These are phyloP conservation scores for Dianthus caryophyllus DNA, from an alignment of 148 eudicot species.

Conservation along the genomic window DNA sequence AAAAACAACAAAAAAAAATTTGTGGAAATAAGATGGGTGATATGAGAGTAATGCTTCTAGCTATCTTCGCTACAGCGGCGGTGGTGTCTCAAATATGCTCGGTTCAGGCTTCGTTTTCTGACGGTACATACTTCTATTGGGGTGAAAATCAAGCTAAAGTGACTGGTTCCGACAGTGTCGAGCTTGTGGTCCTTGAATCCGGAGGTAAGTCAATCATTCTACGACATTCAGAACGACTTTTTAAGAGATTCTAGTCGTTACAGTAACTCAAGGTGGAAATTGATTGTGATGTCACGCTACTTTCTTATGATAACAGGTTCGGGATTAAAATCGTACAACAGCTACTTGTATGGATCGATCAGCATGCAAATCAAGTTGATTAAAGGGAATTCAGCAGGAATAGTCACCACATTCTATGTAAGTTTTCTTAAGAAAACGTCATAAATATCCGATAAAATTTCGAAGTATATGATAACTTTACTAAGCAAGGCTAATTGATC, in stretches of 20 bases:
- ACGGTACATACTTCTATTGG: conserved; percentile 40
- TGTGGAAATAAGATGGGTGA: conserved; percentile 33
- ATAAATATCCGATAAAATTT: too few species aligned
- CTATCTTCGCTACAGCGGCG: conserved; percentile 24
- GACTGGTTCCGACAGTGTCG: conserved; percentile 29
- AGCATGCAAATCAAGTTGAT: conserved; percentile 54
- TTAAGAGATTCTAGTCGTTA: background rate
- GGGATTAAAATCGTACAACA: conserved; percentile 42
- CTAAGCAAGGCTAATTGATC: background rate
- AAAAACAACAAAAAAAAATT: background rate
- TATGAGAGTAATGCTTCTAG: conserved; percentile 23
- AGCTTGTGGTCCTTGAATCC: conserved; percentile 32
- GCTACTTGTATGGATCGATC: conserved; percentile 59
- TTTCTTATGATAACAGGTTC: conserved; percentile 36
- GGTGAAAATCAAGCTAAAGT: conserved; percentile 25
- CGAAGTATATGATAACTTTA: too few species aligned
- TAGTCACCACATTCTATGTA: conserved; percentile 78
- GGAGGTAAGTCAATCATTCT: conserved; percentile 33
- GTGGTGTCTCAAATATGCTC: conserved; percentile 29
- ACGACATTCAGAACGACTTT: background rate
- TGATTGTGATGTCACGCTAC: background rate
- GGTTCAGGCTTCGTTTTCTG: conserved; percentile 32
- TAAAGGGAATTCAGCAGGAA: conserved; percentile 66
- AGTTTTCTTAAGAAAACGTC: conserved; percentile 21
- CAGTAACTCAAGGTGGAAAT: too few species aligned